phyloP scores from a whole-genome alignment of 306 rosid species.

The Canavalia ensiformis region DNA sequence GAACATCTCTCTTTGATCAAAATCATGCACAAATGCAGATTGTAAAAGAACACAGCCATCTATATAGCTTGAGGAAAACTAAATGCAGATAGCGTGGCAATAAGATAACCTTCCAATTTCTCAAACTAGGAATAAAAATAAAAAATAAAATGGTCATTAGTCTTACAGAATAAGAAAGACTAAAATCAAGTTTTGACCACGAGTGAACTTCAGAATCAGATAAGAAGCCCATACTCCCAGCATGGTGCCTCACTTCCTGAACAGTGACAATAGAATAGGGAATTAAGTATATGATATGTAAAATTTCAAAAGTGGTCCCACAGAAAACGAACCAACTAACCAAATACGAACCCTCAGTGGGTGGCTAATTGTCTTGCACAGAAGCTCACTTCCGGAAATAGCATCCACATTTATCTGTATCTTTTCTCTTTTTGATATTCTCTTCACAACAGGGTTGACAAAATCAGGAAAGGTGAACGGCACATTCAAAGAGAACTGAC shows the following conservation, averaged over 20 bases:
- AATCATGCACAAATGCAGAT: slow-evolving; percentile 70
- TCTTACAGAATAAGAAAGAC: slow-evolving; percentile 76
- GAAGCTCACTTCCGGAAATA: slow-evolving; percentile 69
- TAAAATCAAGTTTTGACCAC: slow-evolving; percentile 78
- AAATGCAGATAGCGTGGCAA: slow-evolving; percentile 43
- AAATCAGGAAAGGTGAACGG: slow-evolving; percentile 82
- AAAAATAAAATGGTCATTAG: background rate
- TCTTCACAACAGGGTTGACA: slow-evolving; percentile 77
- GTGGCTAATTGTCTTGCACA: slow-evolving; percentile 77
- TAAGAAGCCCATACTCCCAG: slow-evolving; percentile 66
- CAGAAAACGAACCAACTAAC: slow-evolving; percentile 10
- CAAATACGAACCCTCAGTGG: slow-evolving; percentile 70
- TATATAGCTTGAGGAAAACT: slow-evolving; percentile 74
- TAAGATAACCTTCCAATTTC: slow-evolving; percentile 16
- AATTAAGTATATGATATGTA: slow-evolving; percentile 9
- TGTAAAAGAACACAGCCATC: slow-evolving; percentile 76
- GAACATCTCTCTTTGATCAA: slow-evolving; percentile 88
- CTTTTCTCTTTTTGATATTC: slow-evolving; percentile 72
- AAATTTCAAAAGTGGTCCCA: background rate
- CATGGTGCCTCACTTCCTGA: slow-evolving; percentile 73
- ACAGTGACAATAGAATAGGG: slow-evolving; percentile 36
- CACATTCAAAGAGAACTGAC: slow-evolving; percentile 66
- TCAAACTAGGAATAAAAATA: slow-evolving; percentile 6
- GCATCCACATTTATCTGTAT: slow-evolving; percentile 74
- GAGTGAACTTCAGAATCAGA: slow-evolving; percentile 73